Evolutionary conservation across 805 yeast species (phyloP), one percentile per base, ranked within the genome.

Genomic region (Spencermartinsiella europaea): DNA sequence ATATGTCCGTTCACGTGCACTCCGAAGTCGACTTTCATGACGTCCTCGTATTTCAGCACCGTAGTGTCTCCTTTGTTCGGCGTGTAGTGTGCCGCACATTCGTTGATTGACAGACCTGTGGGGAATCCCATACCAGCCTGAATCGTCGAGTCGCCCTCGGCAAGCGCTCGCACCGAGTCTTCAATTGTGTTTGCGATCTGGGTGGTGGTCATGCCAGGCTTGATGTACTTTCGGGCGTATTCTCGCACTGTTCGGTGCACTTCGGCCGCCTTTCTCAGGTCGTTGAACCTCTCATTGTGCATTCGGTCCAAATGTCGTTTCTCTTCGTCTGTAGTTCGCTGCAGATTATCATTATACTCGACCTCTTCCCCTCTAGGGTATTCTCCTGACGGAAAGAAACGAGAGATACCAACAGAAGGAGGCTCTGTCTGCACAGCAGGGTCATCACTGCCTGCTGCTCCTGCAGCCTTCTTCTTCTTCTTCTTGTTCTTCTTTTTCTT

Each of bases 41-140:
- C 96, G 65, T 93, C 99, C 50, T 87, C 95, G 58, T 88, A 79
- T 50, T 76, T 72, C 55, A 93, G 71, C 1, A 85, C 84, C 4
- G 86, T 76, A 59, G 80, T 87, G 65, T 93, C 99, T 10, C 96
- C 96, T 3, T 91, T 83, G 68, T 93, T 93, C 12, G 99, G 99
- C 0, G 98, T 91, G 68, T 89, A 93, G 65, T 93, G 99, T 0
- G 99, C 99, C 21, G 99, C 99, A 62, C 88, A 83, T 62, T 89
- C 85, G 68, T 93, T 93, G 53, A 91, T 67, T 1, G 96, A 87
- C 34, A 93, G 76, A 49, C 99, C 99, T n/a, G 97, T 89, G 42
- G 99, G 99, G 75, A 93, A 93, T 4, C 98, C 99, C 59, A 90
- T 80, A 34, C 99, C 99, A 15, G 88, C 93, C 21, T 69, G 65